These are phyloP conservation scores for Arthromyces matolae DNA, from an alignment of 768 basidiomycete species.

Conservation along the genomic window DNA sequence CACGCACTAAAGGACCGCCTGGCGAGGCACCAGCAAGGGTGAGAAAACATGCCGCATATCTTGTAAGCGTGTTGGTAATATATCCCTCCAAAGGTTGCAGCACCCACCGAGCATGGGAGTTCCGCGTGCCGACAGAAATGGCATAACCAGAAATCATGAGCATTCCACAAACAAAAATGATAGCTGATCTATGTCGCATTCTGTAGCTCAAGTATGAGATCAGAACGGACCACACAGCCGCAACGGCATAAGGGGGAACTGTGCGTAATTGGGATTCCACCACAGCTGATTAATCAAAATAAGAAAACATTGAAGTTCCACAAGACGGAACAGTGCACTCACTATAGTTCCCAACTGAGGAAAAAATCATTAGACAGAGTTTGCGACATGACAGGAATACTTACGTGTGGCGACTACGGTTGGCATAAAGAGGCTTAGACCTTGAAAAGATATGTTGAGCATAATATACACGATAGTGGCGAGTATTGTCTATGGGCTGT, in stretches of 20 bases:
- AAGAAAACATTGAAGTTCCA: not conserved
- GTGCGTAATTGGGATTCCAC: constrained; percentile 46
- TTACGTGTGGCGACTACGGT: constrained; percentile 42
- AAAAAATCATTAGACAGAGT: too few relatives aligned
- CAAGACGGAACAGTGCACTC: not conserved
- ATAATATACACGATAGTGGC: constrained; percentile 21
- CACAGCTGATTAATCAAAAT: constrained; percentile 30
- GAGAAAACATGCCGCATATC: constrained; percentile 47
- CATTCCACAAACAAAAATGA: constrained; percentile 31
- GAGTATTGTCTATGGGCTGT: constrained; percentile 15
- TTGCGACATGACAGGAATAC: constrained; percentile 13
- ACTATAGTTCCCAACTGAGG: constrained; percentile 26
- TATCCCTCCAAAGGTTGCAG: not conserved
- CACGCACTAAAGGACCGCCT: constrained; percentile 29
- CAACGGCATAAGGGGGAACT: constrained; percentile 45
- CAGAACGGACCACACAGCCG: constrained; percentile 36
- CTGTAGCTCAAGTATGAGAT: constrained; percentile 34
- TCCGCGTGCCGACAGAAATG: constrained; percentile 38
- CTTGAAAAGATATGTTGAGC: constrained; percentile 30
- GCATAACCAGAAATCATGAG: constrained; percentile 42
- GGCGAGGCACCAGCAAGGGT: constrained; percentile 36
- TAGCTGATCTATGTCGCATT: constrained; percentile 31
- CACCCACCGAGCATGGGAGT: constrained; percentile 32
- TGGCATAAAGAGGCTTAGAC: constrained; percentile 29
- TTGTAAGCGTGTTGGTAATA: constrained; percentile 15